phyloP scores from a whole-genome alignment of 495 filamentous ascomycete species.

The Neurospora cerealis region DNA sequence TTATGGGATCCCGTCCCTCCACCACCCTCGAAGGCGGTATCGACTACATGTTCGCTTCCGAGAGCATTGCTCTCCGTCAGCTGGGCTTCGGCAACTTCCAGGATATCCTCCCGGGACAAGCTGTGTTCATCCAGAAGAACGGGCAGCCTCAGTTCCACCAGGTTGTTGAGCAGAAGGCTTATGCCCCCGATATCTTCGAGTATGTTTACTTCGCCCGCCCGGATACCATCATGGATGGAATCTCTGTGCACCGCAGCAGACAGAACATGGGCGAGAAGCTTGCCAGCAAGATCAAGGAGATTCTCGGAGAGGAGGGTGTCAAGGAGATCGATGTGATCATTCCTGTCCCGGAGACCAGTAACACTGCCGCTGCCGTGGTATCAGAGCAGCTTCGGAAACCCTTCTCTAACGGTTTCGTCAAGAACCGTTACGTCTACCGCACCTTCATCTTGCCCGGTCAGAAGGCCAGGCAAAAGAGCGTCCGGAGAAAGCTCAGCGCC shows the following conservation, averaged over 20 bases:
- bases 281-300: slow-evolving; percentile 63
- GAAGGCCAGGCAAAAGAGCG: slow-evolving; percentile 68
- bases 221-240: slow-evolving; percentile 86
- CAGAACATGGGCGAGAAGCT: slow-evolving; percentile 90
- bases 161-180: slow-evolving; percentile 58
- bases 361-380: slow-evolving; percentile 73
- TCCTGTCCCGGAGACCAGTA: slow-evolving; percentile 37
- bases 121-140: slow-evolving; percentile 88
- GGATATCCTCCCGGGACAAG: slow-evolving; percentile 85
- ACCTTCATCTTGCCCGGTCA: slow-evolving; percentile 95
- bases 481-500: slow-evolving; percentile 68
- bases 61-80: slow-evolving; percentile 83
- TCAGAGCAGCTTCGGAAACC: slow-evolving; percentile 69
- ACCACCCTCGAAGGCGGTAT: slow-evolving; percentile 50
- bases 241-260: slow-evolving; percentile 77
- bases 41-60: slow-evolving; percentile 98
- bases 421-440: slow-evolving; percentile 93
- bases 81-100: slow-evolving; percentile 73
- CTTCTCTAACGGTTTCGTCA: slow-evolving; percentile 66
- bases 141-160: slow-evolving; percentile 65
- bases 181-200: slow-evolving; percentile 93
- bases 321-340: slow-evolving; percentile 71
- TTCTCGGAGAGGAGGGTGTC: slow-evolving; percentile 63
- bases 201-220: slow-evolving; percentile 81
- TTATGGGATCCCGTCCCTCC: slow-evolving; percentile 66